Conservation (phyloP, 1,284 basidiomycete genomes). For the Puccinia hordei region DNA sequence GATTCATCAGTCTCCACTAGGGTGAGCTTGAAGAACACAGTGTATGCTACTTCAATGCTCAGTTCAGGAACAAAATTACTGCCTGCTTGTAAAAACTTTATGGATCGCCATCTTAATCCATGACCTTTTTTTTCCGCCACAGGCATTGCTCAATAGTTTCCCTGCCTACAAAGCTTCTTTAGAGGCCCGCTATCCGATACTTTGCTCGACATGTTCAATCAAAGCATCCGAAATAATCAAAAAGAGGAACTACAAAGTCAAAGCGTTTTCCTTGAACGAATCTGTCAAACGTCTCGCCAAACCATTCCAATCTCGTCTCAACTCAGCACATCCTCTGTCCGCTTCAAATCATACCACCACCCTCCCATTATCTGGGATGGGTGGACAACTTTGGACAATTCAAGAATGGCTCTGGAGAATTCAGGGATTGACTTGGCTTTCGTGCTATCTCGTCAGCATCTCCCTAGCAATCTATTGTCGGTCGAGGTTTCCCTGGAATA, state of each 20-base stretch:
- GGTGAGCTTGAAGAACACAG: constrained; percentile 15
- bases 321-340: not conserved
- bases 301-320: not conserved
- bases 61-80: constrained; percentile 56
- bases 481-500: constrained; percentile 11
- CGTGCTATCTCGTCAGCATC: constrained; percentile 27
- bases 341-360: not conserved
- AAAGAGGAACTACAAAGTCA: constrained; percentile 76
- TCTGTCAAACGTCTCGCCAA: constrained; percentile 17
- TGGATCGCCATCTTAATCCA: not conserved
- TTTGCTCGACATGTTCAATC: constrained; percentile 74
- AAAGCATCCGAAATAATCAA: constrained; percentile 77
- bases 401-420: constrained; percentile 47
- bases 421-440: constrained; percentile 30
- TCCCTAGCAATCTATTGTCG: constrained; percentile 38
- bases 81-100: constrained; percentile 15
- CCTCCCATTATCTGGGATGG: constrained; percentile 38
- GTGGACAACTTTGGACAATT: constrained; percentile 37
- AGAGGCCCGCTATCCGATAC: constrained; percentile 78
- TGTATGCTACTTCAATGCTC: constrained; percentile 59
- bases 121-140: not conserved
- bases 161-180: constrained; percentile 73
- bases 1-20: constrained; percentile 10
- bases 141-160: constrained; percentile 66
- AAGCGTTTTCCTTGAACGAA: constrained; percentile 68